phyloP scores from a whole-genome alignment of 2,329 filamentous ascomycete genomes.

The Tolypocladium amazonense region DNA sequence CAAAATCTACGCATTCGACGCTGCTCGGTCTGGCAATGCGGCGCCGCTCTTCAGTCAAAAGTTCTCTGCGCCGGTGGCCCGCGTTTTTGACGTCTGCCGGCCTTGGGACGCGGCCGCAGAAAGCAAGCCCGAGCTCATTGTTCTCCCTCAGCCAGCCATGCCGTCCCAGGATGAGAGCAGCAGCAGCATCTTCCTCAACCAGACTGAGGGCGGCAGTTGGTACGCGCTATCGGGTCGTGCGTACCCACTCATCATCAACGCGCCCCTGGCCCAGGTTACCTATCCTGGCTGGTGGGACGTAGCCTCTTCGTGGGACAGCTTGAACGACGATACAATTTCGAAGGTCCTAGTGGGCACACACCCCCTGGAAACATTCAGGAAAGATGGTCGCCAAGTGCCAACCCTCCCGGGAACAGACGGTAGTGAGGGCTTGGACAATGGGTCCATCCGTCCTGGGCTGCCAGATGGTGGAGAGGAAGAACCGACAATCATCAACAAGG shows the following conservation, averaged over 20 bases:
- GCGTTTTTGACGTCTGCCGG: constrained; percentile 80
- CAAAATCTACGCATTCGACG: constrained; percentile 69
- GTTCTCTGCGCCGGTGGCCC: constrained; percentile 67
- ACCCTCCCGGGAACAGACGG: constrained; percentile 22
- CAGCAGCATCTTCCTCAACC: constrained; percentile 73
- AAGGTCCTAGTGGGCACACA: constrained; percentile 64
- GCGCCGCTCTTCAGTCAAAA: constrained; percentile 55
- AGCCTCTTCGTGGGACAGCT: constrained; percentile 25
- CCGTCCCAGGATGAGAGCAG: constrained; percentile 44
- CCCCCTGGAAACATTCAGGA: constrained; percentile 35
- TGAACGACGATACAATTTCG: constrained; percentile 37
- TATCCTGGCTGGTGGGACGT: constrained; percentile 37
- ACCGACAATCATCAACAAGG: constrained; percentile 35
- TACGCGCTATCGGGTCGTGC: constrained; percentile 81
- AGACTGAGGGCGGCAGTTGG: constrained; percentile 79
- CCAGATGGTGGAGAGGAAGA: constrained; percentile 19
- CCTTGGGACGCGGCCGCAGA: constrained; percentile 53
- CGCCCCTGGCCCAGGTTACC: constrained; percentile 35
- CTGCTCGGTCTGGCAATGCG: constrained; percentile 40
- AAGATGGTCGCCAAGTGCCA: constrained; percentile 22
- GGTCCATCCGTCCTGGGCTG: constrained; percentile 18
- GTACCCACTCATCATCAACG: constrained; percentile 77
- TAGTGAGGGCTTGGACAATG: constrained; percentile 20
- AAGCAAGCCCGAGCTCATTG: constrained; percentile 64
- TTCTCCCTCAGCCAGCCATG: constrained; percentile 76